phyloP scores from a whole-genome alignment of 805 yeast species.

The Pichia manshurica region DNA sequence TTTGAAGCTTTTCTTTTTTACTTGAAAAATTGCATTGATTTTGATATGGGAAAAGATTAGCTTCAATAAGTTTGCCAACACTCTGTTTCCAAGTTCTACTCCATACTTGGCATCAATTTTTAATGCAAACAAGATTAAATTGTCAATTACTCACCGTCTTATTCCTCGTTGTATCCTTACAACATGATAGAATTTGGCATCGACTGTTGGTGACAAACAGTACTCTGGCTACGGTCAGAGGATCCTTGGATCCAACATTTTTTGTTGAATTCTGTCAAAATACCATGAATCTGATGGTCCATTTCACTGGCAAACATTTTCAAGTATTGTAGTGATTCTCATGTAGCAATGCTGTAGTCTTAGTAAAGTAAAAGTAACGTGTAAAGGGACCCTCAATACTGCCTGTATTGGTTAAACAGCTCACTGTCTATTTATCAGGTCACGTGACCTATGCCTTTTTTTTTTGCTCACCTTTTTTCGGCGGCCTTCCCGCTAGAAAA shows the following conservation, averaged over 20 bases:
- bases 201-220: conserved; percentile 6
- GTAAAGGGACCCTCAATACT: too few relatives aligned
- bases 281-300: conserved; percentile 55
- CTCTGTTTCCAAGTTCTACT: conserved; percentile 70
- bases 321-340: conserved; percentile 10
- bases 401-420: too few relatives aligned
- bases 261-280: not conserved
- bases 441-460: not conserved
- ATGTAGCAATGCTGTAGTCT: conserved; percentile 11
- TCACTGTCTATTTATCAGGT: too few relatives aligned
- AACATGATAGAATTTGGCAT: not conserved
- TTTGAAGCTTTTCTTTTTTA: not conserved
- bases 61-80: conserved; percentile 67
- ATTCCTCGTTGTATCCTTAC: conserved; percentile 7
- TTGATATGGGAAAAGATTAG: too few relatives aligned
- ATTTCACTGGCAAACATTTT: conserved; percentile 52
- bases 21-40: too few relatives aligned
- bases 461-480: too few relatives aligned
- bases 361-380: too few relatives aligned
- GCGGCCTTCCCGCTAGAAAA: too few relatives aligned
- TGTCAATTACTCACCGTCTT: conserved; percentile 71
- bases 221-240: conserved; percentile 17
- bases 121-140: conserved; percentile 73
- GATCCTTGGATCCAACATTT: conserved; percentile 10
- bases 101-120: conserved; percentile 81